phyloP scores from a whole-genome alignment of 129 eudicot genomes.

The Daucus carota region DH1_v3.0 NC_030381.2:28183001-28183500 shows the following conservation, averaged over 20 bases:
- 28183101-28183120: background rate
- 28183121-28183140: background rate
- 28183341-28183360: background rate
- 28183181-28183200: constrained; percentile 71
- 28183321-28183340: background rate
- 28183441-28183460: background rate
- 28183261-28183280: constrained; percentile 91
- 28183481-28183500: background rate
- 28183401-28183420: background rate
- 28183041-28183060: constrained; percentile 51
- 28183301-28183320: constrained; percentile 32
- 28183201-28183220: constrained; percentile 87
- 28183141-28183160: background rate
- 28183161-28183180: background rate
- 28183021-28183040: constrained; percentile 64
- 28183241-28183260: constrained; percentile 85
- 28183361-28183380: background rate
- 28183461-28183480: no score
- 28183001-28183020: constrained; percentile 60
- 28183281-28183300: constrained; percentile 62
- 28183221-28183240: constrained; percentile 89
- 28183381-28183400: background rate
- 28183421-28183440: background rate
- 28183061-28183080: constrained; percentile 63
- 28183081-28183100: background rate